A percentile compares a stretch with the other conserved stretches of the same genome.
These are phyloP conservation scores for Puccinia triticina DNA, from an alignment of 1,284 basidiomycete genomes.

Conservation along the genomic window DNA sequence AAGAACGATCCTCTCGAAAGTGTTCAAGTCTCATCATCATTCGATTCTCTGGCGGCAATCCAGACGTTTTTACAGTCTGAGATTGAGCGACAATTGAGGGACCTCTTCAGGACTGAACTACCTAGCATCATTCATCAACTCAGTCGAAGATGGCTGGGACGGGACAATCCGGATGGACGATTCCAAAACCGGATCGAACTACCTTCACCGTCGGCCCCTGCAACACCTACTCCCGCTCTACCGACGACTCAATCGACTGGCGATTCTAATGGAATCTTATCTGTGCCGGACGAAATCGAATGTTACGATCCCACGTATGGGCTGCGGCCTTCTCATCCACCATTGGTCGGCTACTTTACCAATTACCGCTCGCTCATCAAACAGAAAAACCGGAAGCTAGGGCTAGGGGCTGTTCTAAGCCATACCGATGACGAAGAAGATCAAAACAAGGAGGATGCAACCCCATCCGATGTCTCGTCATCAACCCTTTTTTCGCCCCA, in stretches of 20 bases:
- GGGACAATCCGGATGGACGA: constrained; percentile 6
- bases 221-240: constrained; percentile 56
- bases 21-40: constrained; percentile 95
- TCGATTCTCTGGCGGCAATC: constrained; percentile 96
- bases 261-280: constrained; percentile 35
- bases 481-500: constrained; percentile 10
- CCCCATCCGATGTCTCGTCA: constrained; percentile 11
- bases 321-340: constrained; percentile 82
- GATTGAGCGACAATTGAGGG: constrained; percentile 93
- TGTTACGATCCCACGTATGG: constrained; percentile 95
- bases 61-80: constrained; percentile 94
- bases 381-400: constrained; percentile 35
- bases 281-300: constrained; percentile 74
- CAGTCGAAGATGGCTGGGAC: constrained; percentile 81
- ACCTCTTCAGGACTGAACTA: constrained; percentile 97
- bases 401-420: constrained; percentile 46
- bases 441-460: neutral
- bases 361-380: constrained; percentile 70
- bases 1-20: constrained; percentile 99
- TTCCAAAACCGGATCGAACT: constrained; percentile 66
- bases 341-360: constrained; percentile 74
- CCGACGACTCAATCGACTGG: constrained; percentile 26
- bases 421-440: constrained; percentile 33
- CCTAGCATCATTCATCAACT: constrained; percentile 96
- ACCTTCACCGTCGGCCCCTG: constrained; percentile 31